Evolutionary conservation across 306 rosid species (phyloP).

Genomic region (Citrullus colocynthis): DNA sequence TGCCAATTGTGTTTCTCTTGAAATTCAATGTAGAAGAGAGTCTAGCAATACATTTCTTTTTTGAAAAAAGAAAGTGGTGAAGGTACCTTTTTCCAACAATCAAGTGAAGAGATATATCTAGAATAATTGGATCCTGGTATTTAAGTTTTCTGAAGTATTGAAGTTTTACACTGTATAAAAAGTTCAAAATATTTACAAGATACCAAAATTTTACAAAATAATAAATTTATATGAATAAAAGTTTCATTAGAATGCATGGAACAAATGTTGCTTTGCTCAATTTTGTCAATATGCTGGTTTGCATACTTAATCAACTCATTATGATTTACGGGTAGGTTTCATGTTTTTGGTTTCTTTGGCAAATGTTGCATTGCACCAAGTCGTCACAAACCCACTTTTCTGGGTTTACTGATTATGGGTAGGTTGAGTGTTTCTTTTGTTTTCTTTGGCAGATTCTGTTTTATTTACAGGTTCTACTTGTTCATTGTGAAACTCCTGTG

Average conservation of each 20-base stretch:
- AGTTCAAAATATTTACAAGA: neutral
- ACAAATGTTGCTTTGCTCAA: too few species aligned
- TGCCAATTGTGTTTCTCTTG: neutral
- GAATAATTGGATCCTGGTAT: neutral
- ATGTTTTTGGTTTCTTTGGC: too few species aligned
- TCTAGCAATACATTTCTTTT: neutral
- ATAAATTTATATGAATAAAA: neutral
- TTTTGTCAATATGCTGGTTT: neutral
- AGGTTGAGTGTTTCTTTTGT: neutral
- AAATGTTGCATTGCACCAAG: neutral
- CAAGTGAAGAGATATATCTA: neutral
- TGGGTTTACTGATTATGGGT: neutral
- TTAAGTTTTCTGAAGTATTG: neutral
- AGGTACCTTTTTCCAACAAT: neutral
- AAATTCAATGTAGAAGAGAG: neutral
- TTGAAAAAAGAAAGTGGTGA: neutral
- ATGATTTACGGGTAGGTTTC: too few species aligned
- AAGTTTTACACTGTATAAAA: neutral
- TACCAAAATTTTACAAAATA: neutral
- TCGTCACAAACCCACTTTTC: neutral
- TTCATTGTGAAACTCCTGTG: neutral
- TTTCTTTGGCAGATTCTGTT: neutral
- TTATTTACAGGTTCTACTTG: neutral
- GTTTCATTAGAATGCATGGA: too few species aligned
- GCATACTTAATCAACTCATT: neutral